Conservation (phyloP, 495 filamentous ascomycete species). For the Choiromyces venosus region DNA sequence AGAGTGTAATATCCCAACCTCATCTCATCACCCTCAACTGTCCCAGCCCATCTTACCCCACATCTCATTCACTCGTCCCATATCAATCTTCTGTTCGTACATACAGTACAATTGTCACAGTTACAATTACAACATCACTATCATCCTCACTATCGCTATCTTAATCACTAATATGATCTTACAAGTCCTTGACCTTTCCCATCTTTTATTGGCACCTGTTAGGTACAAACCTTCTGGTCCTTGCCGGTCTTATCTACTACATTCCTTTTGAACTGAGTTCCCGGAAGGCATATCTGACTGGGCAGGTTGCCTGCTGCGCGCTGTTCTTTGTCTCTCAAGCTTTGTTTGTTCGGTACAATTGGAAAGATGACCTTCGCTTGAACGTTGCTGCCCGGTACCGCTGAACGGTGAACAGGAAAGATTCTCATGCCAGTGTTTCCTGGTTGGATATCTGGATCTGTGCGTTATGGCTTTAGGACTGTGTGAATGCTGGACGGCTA, state of each 20-base stretch:
- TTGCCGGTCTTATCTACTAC: not conserved
- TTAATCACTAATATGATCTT: not conserved
- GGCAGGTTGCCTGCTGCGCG: not conserved
- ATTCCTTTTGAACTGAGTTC: not conserved
- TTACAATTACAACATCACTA: not conserved
- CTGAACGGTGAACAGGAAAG: not conserved
- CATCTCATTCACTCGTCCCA: not conserved
- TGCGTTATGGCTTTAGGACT: not conserved
- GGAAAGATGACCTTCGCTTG: not conserved
- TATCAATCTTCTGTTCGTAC: not conserved
- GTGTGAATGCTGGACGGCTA: not conserved
- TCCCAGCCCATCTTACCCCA: not conserved
- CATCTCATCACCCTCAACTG: not conserved
- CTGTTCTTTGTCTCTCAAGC: not conserved
- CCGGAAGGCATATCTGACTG: not conserved
- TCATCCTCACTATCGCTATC: not conserved
- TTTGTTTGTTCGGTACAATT: constrained; percentile 2
- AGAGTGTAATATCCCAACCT: not conserved
- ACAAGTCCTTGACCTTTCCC: not conserved
- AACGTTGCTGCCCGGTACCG: not conserved
- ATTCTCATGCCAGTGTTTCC: not conserved
- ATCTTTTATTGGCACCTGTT: not conserved
- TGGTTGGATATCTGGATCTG: not conserved
- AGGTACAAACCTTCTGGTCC: not conserved
- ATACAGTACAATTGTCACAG: not conserved